phyloP scores from a whole-genome alignment of 2,329 filamentous ascomycete genomes.

The Orbilia ellipsospora region DNA sequence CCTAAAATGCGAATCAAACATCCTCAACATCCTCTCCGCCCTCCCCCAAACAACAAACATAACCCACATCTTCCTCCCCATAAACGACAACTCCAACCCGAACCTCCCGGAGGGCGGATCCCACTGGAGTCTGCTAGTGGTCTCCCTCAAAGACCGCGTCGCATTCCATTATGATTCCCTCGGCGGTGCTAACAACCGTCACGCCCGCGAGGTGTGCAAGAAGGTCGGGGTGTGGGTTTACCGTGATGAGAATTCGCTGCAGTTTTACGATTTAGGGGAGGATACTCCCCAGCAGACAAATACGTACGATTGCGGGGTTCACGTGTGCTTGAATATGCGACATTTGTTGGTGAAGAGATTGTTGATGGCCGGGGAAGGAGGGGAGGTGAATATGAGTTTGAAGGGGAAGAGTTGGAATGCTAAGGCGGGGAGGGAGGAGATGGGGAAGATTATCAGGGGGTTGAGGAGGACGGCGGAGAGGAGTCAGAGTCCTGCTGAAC shows the following conservation, averaged over 20 bases:
- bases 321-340: constrained; percentile 94
- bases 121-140: constrained; percentile 93
- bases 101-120: constrained; percentile 85
- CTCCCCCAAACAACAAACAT: constrained; percentile 79
- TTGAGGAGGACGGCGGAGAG: constrained; percentile 88
- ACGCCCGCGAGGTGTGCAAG: constrained; percentile 75
- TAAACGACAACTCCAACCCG: constrained; percentile 86
- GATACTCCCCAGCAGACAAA: constrained; percentile 94
- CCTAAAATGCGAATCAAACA: constrained; percentile 26
- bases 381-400: constrained; percentile 96
- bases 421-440: constrained; percentile 82
- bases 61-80: constrained; percentile 93
- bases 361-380: constrained; percentile 78
- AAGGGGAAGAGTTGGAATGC: constrained; percentile 85
- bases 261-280: constrained; percentile 78
- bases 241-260: constrained; percentile 66
- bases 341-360: constrained; percentile 88
- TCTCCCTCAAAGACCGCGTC: constrained; percentile 86
- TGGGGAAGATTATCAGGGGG: constrained; percentile 87
- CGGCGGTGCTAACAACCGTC: constrained; percentile 76
- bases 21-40: constrained; percentile 66
- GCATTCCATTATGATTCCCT: constrained; percentile 98
- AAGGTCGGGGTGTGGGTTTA: constrained; percentile 77
- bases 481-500: constrained; percentile 63
- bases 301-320: constrained; percentile 91